Conservation (phyloP, 2,329 filamentous ascomycete genomes). For the Leptographium lundbergii region DNA sequence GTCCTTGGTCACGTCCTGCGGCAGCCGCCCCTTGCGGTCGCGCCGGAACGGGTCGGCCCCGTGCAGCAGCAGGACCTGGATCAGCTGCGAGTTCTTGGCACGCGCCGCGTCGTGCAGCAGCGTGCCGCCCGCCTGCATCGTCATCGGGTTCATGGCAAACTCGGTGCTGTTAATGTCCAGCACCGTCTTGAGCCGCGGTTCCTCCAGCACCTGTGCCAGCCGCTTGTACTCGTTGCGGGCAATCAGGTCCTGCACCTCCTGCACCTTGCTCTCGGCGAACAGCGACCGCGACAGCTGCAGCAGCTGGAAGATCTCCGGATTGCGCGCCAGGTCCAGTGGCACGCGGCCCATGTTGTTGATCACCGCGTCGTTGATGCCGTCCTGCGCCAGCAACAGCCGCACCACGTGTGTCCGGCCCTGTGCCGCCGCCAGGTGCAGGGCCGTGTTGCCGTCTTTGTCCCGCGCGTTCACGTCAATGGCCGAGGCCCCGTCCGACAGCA, state of each 20-base stretch:
- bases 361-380: constrained; percentile 76
- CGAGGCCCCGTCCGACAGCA: constrained; percentile 61
- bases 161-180: constrained; percentile 90
- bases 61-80: constrained; percentile 81
- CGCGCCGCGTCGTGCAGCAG: constrained; percentile 87
- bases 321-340: constrained; percentile 78
- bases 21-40: constrained; percentile 88
- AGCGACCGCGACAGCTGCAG: constrained; percentile 82
- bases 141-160: constrained; percentile 67
- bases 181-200: constrained; percentile 72
- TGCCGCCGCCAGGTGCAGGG: constrained; percentile 74
- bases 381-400: constrained; percentile 68
- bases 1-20: constrained; percentile 93
- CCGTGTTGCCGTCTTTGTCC: constrained; percentile 89
- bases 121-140: constrained; percentile 74
- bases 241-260: constrained; percentile 72
- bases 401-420: constrained; percentile 74
- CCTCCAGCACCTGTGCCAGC: constrained; percentile 69
- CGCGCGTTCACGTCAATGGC: constrained; percentile 74
- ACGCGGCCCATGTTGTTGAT: constrained; percentile 75
- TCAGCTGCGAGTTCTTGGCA: constrained; percentile 74
- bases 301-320: constrained; percentile 89
- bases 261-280: constrained; percentile 77
- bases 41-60: constrained; percentile 92
- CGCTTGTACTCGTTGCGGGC: constrained; percentile 59